Base-by-base conservation (phyloP, 805 yeast genomes). In the Metschnikowia arizonensis region DNA sequence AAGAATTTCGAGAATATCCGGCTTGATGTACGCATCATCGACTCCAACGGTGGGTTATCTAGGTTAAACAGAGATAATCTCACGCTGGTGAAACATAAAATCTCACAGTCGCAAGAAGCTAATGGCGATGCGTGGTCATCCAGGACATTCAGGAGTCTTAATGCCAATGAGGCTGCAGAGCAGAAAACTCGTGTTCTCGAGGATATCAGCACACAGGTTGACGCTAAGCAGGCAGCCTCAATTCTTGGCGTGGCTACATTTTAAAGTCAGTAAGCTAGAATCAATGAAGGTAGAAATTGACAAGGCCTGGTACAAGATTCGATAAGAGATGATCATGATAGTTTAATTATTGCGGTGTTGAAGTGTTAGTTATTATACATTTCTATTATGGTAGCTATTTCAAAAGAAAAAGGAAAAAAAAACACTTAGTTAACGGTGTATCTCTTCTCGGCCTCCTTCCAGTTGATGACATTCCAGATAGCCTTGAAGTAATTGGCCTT, bases 141-240 rank as follows among this genome's bases (percentile, higher is more conserved):
- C 47, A 60, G 66, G 57, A 73, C 61, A 40, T 70, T 63, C 56
- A 63, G 66, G 44, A 64, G 72, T 14, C 55, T 65, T 24, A 31
- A 24, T 12, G 48, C 53, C n/a, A 56, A 59, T 24, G 66, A 66
- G 33, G 56, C 60, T 40, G 62, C 62, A 10, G 58, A 50, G 21
- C 60, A 58, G 33, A 40, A 30, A 33, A 24, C 23, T 18, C 43
- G 39, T 10, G 38, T 17, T 5, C 12, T 14, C 6, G 44, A 31
- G 5, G 50, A 47, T 24, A 54, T 49, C 12, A 56, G 50, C 19
- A 66, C 69, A 3, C 69, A 43, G 10, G 77, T 88, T 4, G 91
- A 88, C 63, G 95, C 96, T 0, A 80, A 79, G 49, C 82, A 81
- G 56, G 98, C 96, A 1, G 97, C 96, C 0, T 72, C 79, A 29